Percentiles rank a stretch among this genome's conserved stretches.
Conservation (phyloP, 768 basidiomycete species). For the Paxillus ammoniavirescens region DNA sequence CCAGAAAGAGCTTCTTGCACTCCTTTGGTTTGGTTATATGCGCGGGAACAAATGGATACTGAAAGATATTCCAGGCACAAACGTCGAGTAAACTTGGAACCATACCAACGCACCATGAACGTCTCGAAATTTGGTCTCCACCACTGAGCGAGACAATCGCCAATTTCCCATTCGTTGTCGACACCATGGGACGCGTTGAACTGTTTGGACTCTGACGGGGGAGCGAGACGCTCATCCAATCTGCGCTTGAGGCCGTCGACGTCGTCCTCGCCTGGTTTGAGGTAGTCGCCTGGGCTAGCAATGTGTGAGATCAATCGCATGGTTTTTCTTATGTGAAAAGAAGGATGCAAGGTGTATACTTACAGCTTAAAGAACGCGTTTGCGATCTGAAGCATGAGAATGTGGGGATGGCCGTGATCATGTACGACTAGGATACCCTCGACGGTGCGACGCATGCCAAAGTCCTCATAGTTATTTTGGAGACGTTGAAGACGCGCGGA, state of each 20-base stretch:
- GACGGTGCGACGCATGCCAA: slow-evolving; percentile 94
- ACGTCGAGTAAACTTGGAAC: background rate
- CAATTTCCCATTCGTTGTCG: slow-evolving; percentile 93
- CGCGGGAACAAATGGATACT: slow-evolving; percentile 94
- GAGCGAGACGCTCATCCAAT: slow-evolving; percentile 86
- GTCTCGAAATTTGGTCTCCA: slow-evolving; percentile 99
- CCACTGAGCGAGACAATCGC: slow-evolving; percentile 97
- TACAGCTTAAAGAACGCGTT: slow-evolving; percentile 99
- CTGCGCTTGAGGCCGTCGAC: slow-evolving; percentile 86
- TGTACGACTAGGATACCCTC: slow-evolving; percentile 80
- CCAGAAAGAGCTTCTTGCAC: slow-evolving; percentile 92
- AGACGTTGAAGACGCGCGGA: slow-evolving; percentile 91
- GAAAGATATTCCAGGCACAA: slow-evolving; percentile 3
- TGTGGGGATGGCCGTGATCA: slow-evolving; percentile 96
- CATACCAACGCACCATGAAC: slow-evolving; percentile 75
- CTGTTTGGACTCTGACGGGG: slow-evolving; percentile 68
- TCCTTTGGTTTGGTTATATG: slow-evolving; percentile 99
- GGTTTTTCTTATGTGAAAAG: background rate
- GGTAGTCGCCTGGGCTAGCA: slow-evolving; percentile 92
- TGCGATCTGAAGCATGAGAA: slow-evolving; percentile 97
- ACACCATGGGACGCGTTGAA: slow-evolving; percentile 75
- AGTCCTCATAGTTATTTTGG: slow-evolving; percentile 95
- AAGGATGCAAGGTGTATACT: slow-evolving; percentile 26
- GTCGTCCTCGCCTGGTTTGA: slow-evolving; percentile 95
- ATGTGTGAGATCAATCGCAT: background rate